Evolutionary conservation across 208 protist genomes (phyloP).

Genomic region (Cochliopodium minus): DNA sequence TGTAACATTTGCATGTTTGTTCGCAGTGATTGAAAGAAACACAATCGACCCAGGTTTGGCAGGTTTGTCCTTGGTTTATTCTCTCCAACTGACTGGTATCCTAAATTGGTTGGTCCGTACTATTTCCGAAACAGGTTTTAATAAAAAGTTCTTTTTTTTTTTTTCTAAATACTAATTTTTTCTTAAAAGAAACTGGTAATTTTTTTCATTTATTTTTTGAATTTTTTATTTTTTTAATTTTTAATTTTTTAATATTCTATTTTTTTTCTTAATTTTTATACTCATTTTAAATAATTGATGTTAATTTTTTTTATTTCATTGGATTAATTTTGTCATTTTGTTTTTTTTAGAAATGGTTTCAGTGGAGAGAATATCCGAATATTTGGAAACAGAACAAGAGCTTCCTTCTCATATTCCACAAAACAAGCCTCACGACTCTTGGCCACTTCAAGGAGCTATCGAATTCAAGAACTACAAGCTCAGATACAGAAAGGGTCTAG

Average conservation of each 20-base stretch:
- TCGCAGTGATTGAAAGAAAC: conserved; percentile 16
- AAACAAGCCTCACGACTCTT: conserved; percentile 17
- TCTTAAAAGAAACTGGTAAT: too few relatives aligned
- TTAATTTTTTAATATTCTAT: too few relatives aligned
- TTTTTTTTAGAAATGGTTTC: conserved; percentile 23
- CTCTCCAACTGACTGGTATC: conserved; percentile 24
- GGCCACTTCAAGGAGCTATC: conserved; percentile 36
- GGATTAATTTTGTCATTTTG: not conserved
- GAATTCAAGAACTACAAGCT: conserved; percentile 41
- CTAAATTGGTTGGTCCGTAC: conserved; percentile 25
- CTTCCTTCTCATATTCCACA: conserved; percentile 11
- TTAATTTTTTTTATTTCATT: not conserved
- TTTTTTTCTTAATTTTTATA: too few relatives aligned
- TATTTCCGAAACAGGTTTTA: conserved; percentile 26
- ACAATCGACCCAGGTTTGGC: not conserved
- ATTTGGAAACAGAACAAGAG: conserved; percentile 23
- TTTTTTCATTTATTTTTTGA: too few relatives aligned
- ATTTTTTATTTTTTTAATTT: too few relatives aligned
- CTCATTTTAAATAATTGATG: too few relatives aligned
- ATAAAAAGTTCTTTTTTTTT: too few relatives aligned
- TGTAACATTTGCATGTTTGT: conserved; percentile 20
- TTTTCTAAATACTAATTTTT: too few relatives aligned
- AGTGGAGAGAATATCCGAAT: conserved; percentile 32
- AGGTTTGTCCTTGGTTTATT: conserved; percentile 28
- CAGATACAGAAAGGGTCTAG: conserved; percentile 48